Base-by-base conservation (phyloP, 1,284 basidiomycete genomes). In the Trametes hirsuta region DNA sequence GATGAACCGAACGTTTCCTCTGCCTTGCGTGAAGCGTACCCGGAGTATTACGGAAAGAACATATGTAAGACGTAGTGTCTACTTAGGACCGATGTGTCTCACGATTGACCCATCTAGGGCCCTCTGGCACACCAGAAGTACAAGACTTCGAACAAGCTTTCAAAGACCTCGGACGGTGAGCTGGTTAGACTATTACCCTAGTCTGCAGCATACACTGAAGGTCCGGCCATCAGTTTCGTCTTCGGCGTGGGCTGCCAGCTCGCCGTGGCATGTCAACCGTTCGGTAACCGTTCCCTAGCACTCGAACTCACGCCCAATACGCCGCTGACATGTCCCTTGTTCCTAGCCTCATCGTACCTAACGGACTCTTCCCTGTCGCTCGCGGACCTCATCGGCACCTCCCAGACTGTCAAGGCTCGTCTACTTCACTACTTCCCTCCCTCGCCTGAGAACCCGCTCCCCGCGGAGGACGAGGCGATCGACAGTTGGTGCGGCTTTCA, bases 391-490 rank as follows among this genome's bases (percentile, higher is more conserved):
- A 88, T 94, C 66, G 74, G 77, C 35, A 77, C 80, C 15, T 88
- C 88, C 4, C 85, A 87, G 67, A 91, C 90, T 0, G 86, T 83
- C 34, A 94, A 95, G 75, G 94, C 93, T 8, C 85, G 95, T 40
- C 81, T 98, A 21, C 79, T 98, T 44, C 95, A 97, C 72, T 98
- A 98, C 75, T 97, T 94, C 71, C 91, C 94, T 8, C 84, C 86
- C 1, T 74, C 81, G 40, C 71, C 79, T 2, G 79, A 74, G 47
- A 70, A 68, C 24, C 65, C 71, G 35, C 61, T 69, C n/a, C 71
- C 77, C 1, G 61, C 69, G 0, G 81, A 85, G 51, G 83, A 88
- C 65, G 84, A 88, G 62, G 80, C 87, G 1, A 78, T 90, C 21
- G 92, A 95, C 67, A 92, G 86, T 61, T 91, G 92, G 84, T 92